Conservation (phyloP, 2,329 filamentous ascomycete genomes). For the Lachnellula suecica region DNA sequence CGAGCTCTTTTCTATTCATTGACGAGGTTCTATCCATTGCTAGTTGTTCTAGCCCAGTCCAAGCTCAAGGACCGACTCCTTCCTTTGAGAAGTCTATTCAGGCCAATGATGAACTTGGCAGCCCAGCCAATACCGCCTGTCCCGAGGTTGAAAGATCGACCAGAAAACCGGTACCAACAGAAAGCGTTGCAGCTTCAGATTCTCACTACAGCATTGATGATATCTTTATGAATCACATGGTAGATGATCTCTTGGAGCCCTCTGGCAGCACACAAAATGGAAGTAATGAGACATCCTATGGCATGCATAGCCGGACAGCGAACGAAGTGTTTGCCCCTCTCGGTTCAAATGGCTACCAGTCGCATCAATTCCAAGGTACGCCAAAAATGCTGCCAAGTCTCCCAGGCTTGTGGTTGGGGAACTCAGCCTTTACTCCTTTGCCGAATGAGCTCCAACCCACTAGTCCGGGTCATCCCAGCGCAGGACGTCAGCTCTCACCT, state of each 20-base stretch:
- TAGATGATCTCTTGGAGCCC: conserved; percentile 50
- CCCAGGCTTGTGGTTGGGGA: conserved; percentile 46
- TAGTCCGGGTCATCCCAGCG: conserved; percentile 36
- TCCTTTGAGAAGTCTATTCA: background rate
- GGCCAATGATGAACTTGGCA: too few species aligned
- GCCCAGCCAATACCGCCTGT: too few species aligned
- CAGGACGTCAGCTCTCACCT: conserved; percentile 32
- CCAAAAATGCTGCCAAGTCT: conserved; percentile 35
- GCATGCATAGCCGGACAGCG: conserved; percentile 52
- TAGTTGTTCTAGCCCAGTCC: conserved; percentile 29
- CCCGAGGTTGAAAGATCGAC: conserved; percentile 1
- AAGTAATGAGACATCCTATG: conserved; percentile 48
- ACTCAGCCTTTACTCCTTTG: conserved; percentile 42
- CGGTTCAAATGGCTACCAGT: conserved; percentile 33
- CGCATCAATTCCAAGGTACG: conserved; percentile 30
- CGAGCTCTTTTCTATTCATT: conserved; percentile 48
- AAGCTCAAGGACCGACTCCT: conserved; percentile 35
- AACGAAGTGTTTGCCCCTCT: conserved; percentile 49
- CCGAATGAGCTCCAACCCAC: conserved; percentile 37
- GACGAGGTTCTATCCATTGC: conserved; percentile 50
- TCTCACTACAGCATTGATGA: conserved; percentile 36
- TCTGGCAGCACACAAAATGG: conserved; percentile 38
- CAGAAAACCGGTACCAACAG: conserved; percentile 3
- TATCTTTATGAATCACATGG: conserved; percentile 55
- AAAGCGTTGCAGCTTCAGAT: conserved; percentile 20